Evolutionary conservation across 2,329 filamentous ascomycete species (phyloP).

Genomic region (Dendryphion nanum): DNA sequence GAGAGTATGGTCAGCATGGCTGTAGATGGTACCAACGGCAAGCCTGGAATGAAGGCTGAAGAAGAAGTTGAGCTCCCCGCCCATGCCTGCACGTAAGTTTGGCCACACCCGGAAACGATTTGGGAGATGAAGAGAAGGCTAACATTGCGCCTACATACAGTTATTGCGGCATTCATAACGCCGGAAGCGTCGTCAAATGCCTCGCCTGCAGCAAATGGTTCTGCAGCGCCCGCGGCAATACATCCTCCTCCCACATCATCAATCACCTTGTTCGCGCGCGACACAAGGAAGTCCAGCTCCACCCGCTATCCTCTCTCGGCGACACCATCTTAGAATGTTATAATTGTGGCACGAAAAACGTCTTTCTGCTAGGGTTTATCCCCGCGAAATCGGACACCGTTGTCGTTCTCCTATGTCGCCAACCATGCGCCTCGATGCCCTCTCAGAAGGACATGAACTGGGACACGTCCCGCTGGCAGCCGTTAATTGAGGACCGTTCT

Average conservation of each 20-base stretch:
- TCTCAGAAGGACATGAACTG: constrained; percentile 99
- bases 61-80: constrained; percentile 83
- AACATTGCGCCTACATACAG: constrained; percentile 34
- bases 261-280: constrained; percentile 96
- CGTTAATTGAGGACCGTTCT: constrained; percentile 92
- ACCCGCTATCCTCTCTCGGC: constrained; percentile 87
- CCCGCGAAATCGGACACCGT: constrained; percentile 98
- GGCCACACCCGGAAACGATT: too few relatives aligned
- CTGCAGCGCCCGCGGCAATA: constrained; percentile 94
- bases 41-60: constrained; percentile 55
- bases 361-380: constrained; percentile 96
- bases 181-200: constrained; percentile 94
- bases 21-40: constrained; percentile 70
- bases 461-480: constrained; percentile 98
- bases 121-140: too few relatives aligned
- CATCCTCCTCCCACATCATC: constrained; percentile 95
- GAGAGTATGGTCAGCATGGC: constrained; percentile 78
- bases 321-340: constrained; percentile 98
- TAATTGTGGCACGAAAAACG: constrained; percentile 99
- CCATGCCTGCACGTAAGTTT: constrained; percentile 84
- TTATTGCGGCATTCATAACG: constrained; percentile 96
- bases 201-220: constrained; percentile 98
- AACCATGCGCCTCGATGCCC: constrained; percentile 90
- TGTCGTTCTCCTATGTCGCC: constrained; percentile 92
- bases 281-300: constrained; percentile 97